Evolutionary conservation across 768 basidiomycete genomes (phyloP), one percentile per base, ranked within the genome.

Genomic region (Phanerodontia chrysosporium): DNA sequence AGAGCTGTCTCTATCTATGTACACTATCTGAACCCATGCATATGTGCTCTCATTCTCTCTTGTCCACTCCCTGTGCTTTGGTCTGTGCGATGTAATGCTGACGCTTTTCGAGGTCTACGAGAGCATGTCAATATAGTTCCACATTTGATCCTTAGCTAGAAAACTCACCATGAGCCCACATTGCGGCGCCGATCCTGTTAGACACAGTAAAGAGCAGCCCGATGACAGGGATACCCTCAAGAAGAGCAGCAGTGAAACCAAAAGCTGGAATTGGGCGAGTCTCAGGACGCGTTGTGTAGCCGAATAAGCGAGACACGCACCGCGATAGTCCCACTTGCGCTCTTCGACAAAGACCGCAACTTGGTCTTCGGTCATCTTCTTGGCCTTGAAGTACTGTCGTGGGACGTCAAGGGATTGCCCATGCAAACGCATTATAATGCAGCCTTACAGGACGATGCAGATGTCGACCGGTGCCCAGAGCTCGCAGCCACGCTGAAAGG

Each of bases 101-200:
- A 3, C 75, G 70, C 60, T 87, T 88, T 70, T 89, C 87, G 3
- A 88, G 67, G 69, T 88, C 86, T 88, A 58, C 7, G 18, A 18
- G 18, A 46, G 29, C 39, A 22, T 24, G 24, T n/a, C 28, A 51
- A 27, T 10, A 18, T 9, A 36, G 42, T 28, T 45, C n/a, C 2
- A 27, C 28, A 25, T n/a, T 25, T 12, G 32, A 28, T 10, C 13
- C 10, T 6, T 18, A 29, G 10, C 45, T 2, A 16, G 14, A 29
- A 28, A 25, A 66, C 77, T 16, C 57, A 90, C 88, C 90, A 62
- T 87, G 84, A 4, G 90, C 89, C 89, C 93, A 97, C 95, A 97
- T 96, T 1, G 93, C 93, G 2, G 92, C 95, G 6, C 94, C 94
- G 25, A 96, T 82, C 6, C 92, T 80, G 69, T 96, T 95, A 0